Evolutionary conservation across 1,139 yeast genomes (phyloP), one percentile per base, ranked within the genome.

Genomic region (Debaryomyces coudertii): DNA sequence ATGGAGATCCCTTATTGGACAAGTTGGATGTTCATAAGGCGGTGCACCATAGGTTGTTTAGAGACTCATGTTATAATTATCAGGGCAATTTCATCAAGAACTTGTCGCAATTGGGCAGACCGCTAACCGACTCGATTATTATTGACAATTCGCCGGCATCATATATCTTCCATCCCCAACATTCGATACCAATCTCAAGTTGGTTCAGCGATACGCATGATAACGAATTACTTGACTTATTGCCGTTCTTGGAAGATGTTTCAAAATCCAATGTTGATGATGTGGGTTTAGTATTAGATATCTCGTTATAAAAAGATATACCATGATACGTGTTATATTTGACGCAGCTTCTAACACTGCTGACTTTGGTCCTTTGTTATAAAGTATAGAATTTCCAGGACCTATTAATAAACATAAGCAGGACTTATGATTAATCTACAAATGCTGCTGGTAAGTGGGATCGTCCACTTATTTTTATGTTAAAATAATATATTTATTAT

Each of bases 141-240:
- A 84, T 93, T 55, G 99, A 93, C 71, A 93, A 93, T 68, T 90
- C 97, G 2, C 99, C 99, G 2, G 96, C 98, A 5, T 89, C 97
- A 11, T 93, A 95, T 66, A 84, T 92, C 47, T 89, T 93, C 76
- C 99, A 93, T 64, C 99, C 99, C 20, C 96, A 90, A 62, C 97
- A 93, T 71, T 96, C 98, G 11, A 87, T 95, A 36, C 99, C 99
- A n/a, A 89, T 93, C 28, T 89, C 97, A 53, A 85, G 95, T 65
- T 93, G 99, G 99, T 93, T 95, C 73, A 89, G 97, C 56, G 99
- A 93, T 69, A 85, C 95, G 35, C 99, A 93, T 65, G 99, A 93
- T 66, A 92, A 92, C 62, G 99, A 93, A 73, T 76, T 93, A 57
- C 69, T 89, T 53, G 99, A 93, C 68, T 82, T 93, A 68, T 73